Evolutionary conservation across 345 rosid species (phyloP).

Genomic region (Anacardium occidentale): DNA sequence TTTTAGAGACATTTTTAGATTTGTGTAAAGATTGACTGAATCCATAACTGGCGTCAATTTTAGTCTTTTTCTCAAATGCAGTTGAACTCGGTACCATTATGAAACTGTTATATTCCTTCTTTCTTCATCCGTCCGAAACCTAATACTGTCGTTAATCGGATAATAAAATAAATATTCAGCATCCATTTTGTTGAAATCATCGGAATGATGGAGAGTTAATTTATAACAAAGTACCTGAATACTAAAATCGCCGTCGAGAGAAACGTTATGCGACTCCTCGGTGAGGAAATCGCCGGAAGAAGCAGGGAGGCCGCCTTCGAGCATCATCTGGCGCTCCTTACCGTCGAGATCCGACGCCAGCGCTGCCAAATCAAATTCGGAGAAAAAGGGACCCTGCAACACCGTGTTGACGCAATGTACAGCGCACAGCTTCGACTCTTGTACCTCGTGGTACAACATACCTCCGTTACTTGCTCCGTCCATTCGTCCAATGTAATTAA

Average conservation of each 20-base stretch:
- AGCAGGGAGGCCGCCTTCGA: slow-evolving; percentile 32
- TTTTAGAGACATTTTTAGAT: too few relatives aligned
- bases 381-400: slow-evolving; percentile 94
- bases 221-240: slow-evolving; percentile 57
- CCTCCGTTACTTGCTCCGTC: slow-evolving; percentile 89
- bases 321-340: slow-evolving; percentile 75
- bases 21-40: too few relatives aligned
- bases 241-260: slow-evolving; percentile 91
- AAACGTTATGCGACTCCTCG: slow-evolving; percentile 91
- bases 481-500: slow-evolving; percentile 28
- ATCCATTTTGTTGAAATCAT: background rate
- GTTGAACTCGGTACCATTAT: background rate
- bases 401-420: slow-evolving; percentile 98
- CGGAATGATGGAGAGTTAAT: background rate
- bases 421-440: slow-evolving; percentile 95
- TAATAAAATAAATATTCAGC: too few relatives aligned
- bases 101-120: background rate
- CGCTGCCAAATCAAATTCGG: slow-evolving; percentile 92
- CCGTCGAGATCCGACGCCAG: slow-evolving; percentile 88
- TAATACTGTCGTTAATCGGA: background rate
- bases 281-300: slow-evolving; percentile 66
- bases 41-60: too few relatives aligned
- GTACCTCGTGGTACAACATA: slow-evolving; percentile 97
- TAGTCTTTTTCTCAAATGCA: too few relatives aligned
- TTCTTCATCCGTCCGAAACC: too few relatives aligned